Base-by-base conservation (phyloP, 2,329 filamentous ascomycete species). In the Microcera coccophila region DNA sequence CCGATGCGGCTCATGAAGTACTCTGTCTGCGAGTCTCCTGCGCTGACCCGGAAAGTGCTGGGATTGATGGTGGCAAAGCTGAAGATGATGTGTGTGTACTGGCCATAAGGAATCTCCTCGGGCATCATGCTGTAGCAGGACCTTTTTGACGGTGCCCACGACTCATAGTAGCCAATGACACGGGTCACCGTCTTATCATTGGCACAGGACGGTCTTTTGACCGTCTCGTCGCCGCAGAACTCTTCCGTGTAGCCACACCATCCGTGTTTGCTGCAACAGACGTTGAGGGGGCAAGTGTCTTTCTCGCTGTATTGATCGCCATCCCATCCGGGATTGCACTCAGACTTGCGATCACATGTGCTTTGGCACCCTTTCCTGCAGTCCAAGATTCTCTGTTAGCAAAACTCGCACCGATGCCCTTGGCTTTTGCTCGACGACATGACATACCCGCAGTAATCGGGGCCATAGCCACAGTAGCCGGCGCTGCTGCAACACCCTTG, bases 1-100 rank as follows among this genome's bases (percentile, higher is more conserved):
- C 37, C 33, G 10, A 45, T 38, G 4, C 24, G 5, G 14, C 22
- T 32, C 12, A 35, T 17, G 7, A 40, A 9, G 18, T 34, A 33
- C 18, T 43, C 41, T 16, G 24, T 38, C 18, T 34, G 35, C 4
- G 26, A 22, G 26, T 26, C 22, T 15, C 37, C 44, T 11, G 32
- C 26, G 17, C 14, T 21, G 12, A 44, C 20, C 22, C 49, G 19
- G 38, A 55, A 61, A 2, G 52, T 56, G 7, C 34, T 28, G 0
- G 64, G 59, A 41, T 67, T 50, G 41, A 69, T 60, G 20, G 49
- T 52, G 2, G 58, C 57, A 44, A 69, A 69, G 4, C 60, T 55
- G 34, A 57, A 60, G 43, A 58, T 59, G 22, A 66, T 40, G 37
- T 66, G 61, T 4, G 62, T 63, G 29, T 57, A 55, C 3, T 38